A percentile compares a stretch with the other conserved stretches of the same genome.
Conservation (phyloP, 2,329 filamentous ascomycete genomes). For the Hymenoscyphus infarciens region DNA sequence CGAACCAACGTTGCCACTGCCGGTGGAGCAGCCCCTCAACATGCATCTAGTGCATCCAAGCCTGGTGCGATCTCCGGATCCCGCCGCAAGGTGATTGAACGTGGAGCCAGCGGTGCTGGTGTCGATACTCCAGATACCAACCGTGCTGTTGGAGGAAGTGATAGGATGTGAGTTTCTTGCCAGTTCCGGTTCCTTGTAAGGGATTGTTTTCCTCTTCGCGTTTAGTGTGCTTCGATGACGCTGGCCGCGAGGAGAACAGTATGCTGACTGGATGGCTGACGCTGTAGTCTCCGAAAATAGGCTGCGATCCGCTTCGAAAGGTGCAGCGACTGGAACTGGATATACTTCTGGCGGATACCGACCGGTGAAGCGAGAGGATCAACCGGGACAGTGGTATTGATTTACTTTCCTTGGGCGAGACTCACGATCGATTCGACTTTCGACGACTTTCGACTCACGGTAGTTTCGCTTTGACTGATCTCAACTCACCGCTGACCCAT, state of each 20-base stretch:
- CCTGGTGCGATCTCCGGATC: conserved; percentile 70
- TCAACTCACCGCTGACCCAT: conserved; percentile 28
- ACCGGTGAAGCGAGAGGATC: conserved; percentile 48
- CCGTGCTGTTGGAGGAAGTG: conserved; percentile 74
- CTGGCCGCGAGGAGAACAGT: conserved; percentile 69
- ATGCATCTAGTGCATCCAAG: conserved; percentile 58
- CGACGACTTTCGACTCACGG: conserved; percentile 26
- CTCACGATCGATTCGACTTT: conserved; percentile 29
- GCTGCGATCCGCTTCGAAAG: conserved; percentile 79
- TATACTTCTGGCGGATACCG: conserved; percentile 45
- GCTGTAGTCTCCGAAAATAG: conserved; percentile 79
- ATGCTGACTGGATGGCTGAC: conserved; percentile 77
- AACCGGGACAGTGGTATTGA: conserved; percentile 38
- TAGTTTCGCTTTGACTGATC: conserved; percentile 31
- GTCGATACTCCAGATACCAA: conserved; percentile 68
- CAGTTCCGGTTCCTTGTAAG: conserved; percentile 68
- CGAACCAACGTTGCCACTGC: conserved; percentile 63
- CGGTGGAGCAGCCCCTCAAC: conserved; percentile 51
- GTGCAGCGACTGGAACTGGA: conserved; percentile 50
- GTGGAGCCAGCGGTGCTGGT: conserved; percentile 51
- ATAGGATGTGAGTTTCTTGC: conserved; percentile 89
- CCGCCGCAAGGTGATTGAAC: conserved; percentile 81
- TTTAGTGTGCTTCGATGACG: conserved; percentile 73
- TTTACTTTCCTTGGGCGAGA: conserved; percentile 29
- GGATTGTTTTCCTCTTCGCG: conserved; percentile 76